A percentile compares a stretch with the other conserved stretches of the same genome.
phyloP scores from a whole-genome alignment of 129 eudicot genomes.

The Pseudognaphalium luteoalbum region DNA sequence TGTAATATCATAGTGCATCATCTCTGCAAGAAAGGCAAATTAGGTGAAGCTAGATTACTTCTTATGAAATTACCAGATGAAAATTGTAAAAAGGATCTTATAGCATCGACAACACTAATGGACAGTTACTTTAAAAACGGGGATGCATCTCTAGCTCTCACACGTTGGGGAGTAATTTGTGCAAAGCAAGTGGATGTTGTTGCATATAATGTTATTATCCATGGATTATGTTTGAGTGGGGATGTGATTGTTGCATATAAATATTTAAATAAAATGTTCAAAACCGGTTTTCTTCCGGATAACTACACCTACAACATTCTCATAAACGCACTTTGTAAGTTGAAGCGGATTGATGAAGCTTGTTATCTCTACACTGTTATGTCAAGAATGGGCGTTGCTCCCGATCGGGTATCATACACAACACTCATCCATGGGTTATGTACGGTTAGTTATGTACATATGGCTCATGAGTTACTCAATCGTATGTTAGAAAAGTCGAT shows the following conservation, averaged over 20 bases:
- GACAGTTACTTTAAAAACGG: constrained; percentile 69
- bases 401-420: constrained; percentile 58
- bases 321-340: constrained; percentile 51
- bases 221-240: constrained; percentile 52
- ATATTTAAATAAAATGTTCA: constrained; percentile 59
- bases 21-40: constrained; percentile 59
- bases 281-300: constrained; percentile 68
- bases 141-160: constrained; percentile 45
- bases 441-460: constrained; percentile 39
- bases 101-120: constrained; percentile 73
- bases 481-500: constrained; percentile 57
- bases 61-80: constrained; percentile 51
- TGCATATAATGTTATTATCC: constrained; percentile 71
- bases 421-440: constrained; percentile 66
- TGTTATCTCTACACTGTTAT: constrained; percentile 52
- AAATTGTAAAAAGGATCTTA: constrained; percentile 35
- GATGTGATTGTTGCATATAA: constrained; percentile 42
- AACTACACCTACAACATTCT: constrained; percentile 61
- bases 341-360: constrained; percentile 51
- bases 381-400: constrained; percentile 64
- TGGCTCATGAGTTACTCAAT: constrained; percentile 49
- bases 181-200: constrained; percentile 44
- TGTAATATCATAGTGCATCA: constrained; percentile 71
- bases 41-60: constrained; percentile 56
- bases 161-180: constrained; percentile 49